Base-by-base conservation (phyloP, 495 filamentous ascomycete species). In the Diplogelasinospora grovesii region DNA sequence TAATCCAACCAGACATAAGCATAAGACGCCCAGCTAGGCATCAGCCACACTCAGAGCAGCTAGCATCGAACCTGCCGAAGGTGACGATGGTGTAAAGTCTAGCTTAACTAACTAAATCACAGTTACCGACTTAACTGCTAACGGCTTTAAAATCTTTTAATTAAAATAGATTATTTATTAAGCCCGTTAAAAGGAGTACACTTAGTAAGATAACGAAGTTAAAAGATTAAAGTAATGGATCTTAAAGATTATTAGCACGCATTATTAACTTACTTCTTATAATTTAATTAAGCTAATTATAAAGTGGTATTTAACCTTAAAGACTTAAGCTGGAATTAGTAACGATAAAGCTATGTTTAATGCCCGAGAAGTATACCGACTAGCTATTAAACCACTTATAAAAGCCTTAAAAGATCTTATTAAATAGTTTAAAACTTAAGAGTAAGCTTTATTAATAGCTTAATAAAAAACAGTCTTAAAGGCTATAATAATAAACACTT, bases 221-320 rank as follows among this genome's bases (percentile, higher is more conserved):
- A 8, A 38, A 24, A 5, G 13, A 13, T 22, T 38, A 25, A 38
- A 38, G 8, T 22, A 38, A 22, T 38, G 35, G 35, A 25, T 38
- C n/a, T 24, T 38, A 13, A 38, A 38, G 20, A 38, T 22, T n/a
- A n/a, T n/a, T 20, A 20, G 13, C 19, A 3, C n/a, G 11, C 14
- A 35, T 11, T 20, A 18, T 8, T 11, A 35, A 20, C 32, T 35
- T 19, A 35, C 32, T 20, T 35, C 14, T 5, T 35, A 20, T 20
- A 11, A 35, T 20, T 20, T 11, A 7, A 35, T 10, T 7, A 6
- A 35, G 8, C 18, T 11, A 18, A 20, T 35, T 35, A 20, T 11
- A n/a, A n/a, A n/a, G n/a, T 38, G 35, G 35, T 38, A 38, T 38
- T 18, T 7, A 20, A 22, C 35, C 21, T 20, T 38, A 20, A 38